Evolutionary conservation across 1,139 yeast species (phyloP), one percentile per base, ranked within the genome.

Genomic region (Hanseniaspora uvarum): DNA sequence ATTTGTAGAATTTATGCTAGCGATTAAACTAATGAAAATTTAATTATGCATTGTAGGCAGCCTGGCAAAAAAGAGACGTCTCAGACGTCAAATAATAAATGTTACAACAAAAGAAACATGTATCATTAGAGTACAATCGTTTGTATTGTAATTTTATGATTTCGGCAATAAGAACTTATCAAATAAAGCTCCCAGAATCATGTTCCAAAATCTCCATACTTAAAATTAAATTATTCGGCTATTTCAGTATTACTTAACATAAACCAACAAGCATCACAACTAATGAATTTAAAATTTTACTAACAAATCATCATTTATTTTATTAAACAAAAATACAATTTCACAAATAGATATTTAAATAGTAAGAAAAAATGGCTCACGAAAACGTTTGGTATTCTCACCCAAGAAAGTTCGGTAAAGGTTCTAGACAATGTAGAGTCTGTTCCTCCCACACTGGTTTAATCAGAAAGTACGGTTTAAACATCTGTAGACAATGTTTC

Each of bases 401-500:
- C 95, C 98, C 98, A 82, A 88, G 97, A 86, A 89, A 85, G 78
- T 89, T 82, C 87, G 98, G 98, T 79, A 94, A 94, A 87, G 99
- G 99, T 80, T 86, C 97, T 72, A 95, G 99, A 82, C 94, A 85
- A 79, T 89, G 97, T 82, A 94, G 98, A 79, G 89, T 89, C 80
- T 89, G 97, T 76, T 83, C 95, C 68, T 86, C 96, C 77, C 96
- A 92, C 92, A 77, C 88, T 70, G 98, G 98, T 82, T 87, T 94
- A 76, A 87, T 94, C 83, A 89, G 99, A 86, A 94, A 94, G 83
- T 94, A 94, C 94, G 98, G 95, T 73, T 81, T 94, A 73, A 85
- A 87, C 88, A 83, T 94, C 83, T 92, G 97, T 80, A 95, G 99
- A 86, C 99, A 94, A 83, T 92, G 96, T 80, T 94, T 94, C 96